A percentile compares a stretch with the other conserved stretches of the same genome.
Conservation (phyloP, 202 grass and related monocot genomes). For the Digitaria exilis region DNA sequence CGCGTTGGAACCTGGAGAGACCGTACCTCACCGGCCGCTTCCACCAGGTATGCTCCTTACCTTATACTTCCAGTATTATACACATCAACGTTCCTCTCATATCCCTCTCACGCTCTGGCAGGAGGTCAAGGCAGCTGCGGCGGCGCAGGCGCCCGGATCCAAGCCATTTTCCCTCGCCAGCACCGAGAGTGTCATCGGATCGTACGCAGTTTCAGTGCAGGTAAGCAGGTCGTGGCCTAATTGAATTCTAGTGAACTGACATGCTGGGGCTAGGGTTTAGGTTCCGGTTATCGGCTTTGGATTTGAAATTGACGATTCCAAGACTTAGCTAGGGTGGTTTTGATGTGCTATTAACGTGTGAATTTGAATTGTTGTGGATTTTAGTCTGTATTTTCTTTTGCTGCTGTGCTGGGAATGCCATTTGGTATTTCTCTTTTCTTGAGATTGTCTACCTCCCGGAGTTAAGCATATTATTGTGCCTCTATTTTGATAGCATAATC, state of each 20-base stretch:
- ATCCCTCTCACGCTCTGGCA: conserved; percentile 34
- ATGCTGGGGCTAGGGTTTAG: conserved; percentile 31
- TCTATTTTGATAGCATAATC: neutral
- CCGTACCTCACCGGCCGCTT: conserved; percentile 92
- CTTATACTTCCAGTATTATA: neutral
- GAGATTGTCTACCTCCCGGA: neutral
- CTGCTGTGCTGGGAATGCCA: neutral
- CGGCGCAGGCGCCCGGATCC: conserved; percentile 48
- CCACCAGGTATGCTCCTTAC: conserved; percentile 63
- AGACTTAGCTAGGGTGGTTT: neutral
- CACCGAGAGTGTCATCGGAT: conserved; percentile 76
- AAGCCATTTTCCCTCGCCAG: conserved; percentile 68
- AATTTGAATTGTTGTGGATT: neutral
- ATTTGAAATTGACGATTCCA: conserved; percentile 4
- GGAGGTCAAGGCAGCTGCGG: conserved; percentile 59
- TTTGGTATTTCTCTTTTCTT: neutral
- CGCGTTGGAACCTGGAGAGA: conserved; percentile 86
- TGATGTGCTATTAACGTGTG: neutral
- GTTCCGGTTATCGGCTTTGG: neutral
- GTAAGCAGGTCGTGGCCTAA: conserved; percentile 29
- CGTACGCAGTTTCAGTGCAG: conserved; percentile 85
- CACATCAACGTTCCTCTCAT: conserved; percentile 8
- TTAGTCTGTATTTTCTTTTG: neutral
- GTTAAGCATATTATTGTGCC: neutral
- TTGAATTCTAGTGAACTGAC: neutral